Base-by-base conservation (phyloP, 306 rosid genomes). In the Ochetophila trinervis region DNA sequence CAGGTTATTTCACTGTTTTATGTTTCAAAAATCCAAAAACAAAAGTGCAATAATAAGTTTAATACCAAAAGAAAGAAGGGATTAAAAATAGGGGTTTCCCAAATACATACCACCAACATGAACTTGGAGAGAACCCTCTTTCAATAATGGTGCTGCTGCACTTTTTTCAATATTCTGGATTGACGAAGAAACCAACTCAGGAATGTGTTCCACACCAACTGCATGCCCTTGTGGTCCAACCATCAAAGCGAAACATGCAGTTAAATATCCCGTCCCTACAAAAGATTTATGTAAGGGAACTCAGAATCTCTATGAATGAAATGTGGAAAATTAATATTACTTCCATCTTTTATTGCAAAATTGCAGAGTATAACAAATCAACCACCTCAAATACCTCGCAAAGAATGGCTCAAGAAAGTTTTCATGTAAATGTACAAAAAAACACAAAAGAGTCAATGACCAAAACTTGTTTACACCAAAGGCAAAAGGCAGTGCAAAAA, bases 241-340 rank as follows among this genome's bases (percentile, higher is more conserved):
- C 97, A 94, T 94, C 77, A 85, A 22, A 3, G 92, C 97, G 71
- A 88, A 90, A 74, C 99, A 94, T 0, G 96, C 99, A 6, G 99
- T 90, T 84, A 94, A 70, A 67, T 90, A 94, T 35, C 96, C 99
- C 16, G 99, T 83, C 76, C 99, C 99, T 94, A 73, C 58, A 72
- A 57, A 78, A 27, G 60, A 24, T 23, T 62, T 54, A 23, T 58
- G 50, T 16, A 13, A 62, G 44, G 20, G 44, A 62, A 68, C 21
- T 20, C 62, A 65, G 62, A 51, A 63, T 69, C 57, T 16, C 53
- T 17, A 19, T 6, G 20, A 23, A 62, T 21, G n/a, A 5, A 44
- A 62, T 21, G 10, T 6, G 45, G 45, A 40, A 12, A 8, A 40
- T 27, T 27, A 1, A 27, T 27, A 1, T 27, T 27, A 1, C 4